Percentiles rank a stretch among this genome's conserved stretches.
Evolutionary conservation across 2,329 filamentous ascomycete genomes (phyloP).

Genomic region (Hypoxylon sp.): DNA sequence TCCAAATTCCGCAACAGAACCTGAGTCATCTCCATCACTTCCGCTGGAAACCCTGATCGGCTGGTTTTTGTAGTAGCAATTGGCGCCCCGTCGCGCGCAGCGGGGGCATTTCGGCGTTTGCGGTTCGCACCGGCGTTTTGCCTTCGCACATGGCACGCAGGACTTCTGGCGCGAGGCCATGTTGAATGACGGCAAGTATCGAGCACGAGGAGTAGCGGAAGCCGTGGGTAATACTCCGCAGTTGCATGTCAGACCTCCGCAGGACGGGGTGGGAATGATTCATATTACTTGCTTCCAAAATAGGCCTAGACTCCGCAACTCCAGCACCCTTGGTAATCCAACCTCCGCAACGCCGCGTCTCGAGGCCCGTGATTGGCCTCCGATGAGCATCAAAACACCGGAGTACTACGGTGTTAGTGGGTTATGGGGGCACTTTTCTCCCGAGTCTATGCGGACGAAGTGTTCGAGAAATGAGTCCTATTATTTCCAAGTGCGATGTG

Average conservation of each 20-base stretch:
- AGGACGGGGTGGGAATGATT: slow-evolving; percentile 1
- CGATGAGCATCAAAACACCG: background rate
- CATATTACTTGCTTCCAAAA: background rate
- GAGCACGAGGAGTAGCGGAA: slow-evolving; percentile 3
- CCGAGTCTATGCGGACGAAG: background rate
- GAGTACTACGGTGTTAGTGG: background rate
- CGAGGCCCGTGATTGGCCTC: background rate
- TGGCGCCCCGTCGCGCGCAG: slow-evolving; percentile 9
- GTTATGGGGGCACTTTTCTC: background rate
- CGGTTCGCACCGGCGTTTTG: slow-evolving; percentile 29
- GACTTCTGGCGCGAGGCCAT: slow-evolving; percentile 31
- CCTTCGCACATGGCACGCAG: slow-evolving; percentile 27
- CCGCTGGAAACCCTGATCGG: slow-evolving; percentile 6
- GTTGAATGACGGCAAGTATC: background rate
- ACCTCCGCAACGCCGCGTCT: background rate
- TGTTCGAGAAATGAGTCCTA: background rate
- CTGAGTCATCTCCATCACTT: background rate
- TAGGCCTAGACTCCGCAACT: slow-evolving; percentile 28
- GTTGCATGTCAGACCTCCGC: background rate
- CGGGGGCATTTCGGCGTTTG: slow-evolving; percentile 26
- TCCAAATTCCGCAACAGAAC: background rate
- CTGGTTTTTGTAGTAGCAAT: slow-evolving; percentile 30
- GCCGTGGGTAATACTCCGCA: background rate
- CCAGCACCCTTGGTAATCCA: slow-evolving; percentile 8
- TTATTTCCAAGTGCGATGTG: background rate